phyloP scores from a whole-genome alignment of 768 basidiomycete genomes.

The Calocybe indica region DNA sequence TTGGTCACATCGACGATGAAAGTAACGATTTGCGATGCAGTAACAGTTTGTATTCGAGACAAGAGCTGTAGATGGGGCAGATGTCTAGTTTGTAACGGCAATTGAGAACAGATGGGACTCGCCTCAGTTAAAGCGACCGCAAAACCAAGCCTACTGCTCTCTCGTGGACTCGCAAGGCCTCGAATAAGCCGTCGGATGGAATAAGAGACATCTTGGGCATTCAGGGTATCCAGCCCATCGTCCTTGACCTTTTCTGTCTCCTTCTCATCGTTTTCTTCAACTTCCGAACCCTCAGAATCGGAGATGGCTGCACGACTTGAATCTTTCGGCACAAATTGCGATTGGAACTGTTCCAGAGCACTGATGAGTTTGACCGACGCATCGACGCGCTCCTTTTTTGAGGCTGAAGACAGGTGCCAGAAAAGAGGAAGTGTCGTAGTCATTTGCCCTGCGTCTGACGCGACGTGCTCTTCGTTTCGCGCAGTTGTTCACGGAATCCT shows the following conservation, averaged over 20 bases:
- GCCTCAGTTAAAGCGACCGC: slow-evolving; percentile 96
- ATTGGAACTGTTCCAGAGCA: slow-evolving; percentile 83
- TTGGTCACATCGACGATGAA: slow-evolving; percentile 71
- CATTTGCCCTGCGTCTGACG: slow-evolving; percentile 32
- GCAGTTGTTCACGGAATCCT: slow-evolving; percentile 8
- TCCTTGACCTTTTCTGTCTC: slow-evolving; percentile 35
- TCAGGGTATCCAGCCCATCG: slow-evolving; percentile 56
- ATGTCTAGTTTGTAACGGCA: no score
- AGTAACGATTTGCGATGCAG: slow-evolving; percentile 70
- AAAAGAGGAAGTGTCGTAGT: slow-evolving; percentile 89
- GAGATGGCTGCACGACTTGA: slow-evolving; percentile 15
- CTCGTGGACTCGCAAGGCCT: slow-evolving; percentile 86
- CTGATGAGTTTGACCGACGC: slow-evolving; percentile 81
- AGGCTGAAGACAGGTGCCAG: slow-evolving; percentile 85
- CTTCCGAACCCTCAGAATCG: slow-evolving; percentile 27
- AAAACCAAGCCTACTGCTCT: slow-evolving; percentile 92
- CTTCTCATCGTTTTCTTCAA: slow-evolving; percentile 36
- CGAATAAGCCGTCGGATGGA: slow-evolving; percentile 82
- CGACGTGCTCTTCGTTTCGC: slow-evolving; percentile 8
- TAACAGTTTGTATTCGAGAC: slow-evolving; percentile 70
- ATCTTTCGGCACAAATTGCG: slow-evolving; percentile 46
- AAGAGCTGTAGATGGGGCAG: slow-evolving; percentile 50
- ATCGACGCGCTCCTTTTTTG: slow-evolving; percentile 73
- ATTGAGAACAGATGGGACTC: slow-evolving; percentile 12
- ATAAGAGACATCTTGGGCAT: slow-evolving; percentile 91